Evolutionary conservation across 2,329 filamentous ascomycete genomes (phyloP), one percentile per base, ranked within the genome.

Genomic region (Bipolaris sorokiniana): DNA sequence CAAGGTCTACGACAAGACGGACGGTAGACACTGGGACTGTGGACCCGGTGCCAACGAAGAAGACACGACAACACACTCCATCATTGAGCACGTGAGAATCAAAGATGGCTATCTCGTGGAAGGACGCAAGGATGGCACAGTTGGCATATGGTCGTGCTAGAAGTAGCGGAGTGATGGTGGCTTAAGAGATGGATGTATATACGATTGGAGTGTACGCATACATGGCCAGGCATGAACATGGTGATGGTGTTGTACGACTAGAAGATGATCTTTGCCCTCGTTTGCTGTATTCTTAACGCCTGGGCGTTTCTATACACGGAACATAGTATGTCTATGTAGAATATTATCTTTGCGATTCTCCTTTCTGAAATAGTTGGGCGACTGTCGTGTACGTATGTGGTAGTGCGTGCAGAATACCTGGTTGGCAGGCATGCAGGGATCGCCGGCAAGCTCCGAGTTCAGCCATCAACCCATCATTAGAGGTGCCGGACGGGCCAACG

Each of bases 1-100:
- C 67, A 99, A 99, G 80, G 90, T 99, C 58, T 99, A 98, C 79
- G 95, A 99, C 80, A 98, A 98, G 83, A 89, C 92, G 3, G 95
- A 99, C 74, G 92, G 92, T 38, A 83, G 91, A 59, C 95, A 98
- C 77, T 99, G 95, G 95, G 92, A 97, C 76, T 97, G 93, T 77
- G 95, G 95, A 51, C 88, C 92, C 2, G 94, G 93, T 34, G 86
- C 79, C 10, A 88, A 88, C 57, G 86, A 87, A 18, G 87, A 90
- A 50, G 84, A 87, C 54, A 86, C 84, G 11, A 87, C 86, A 66
- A 84, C 56, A 20, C 63, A 75, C 9, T 68, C 75, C 0, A 68
- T 76, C 5, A 88, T 99, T 18, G 93, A 98, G 78, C 87, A 86
- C 58, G 94, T 98, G 56, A 86, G 93, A 64, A 89, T 98, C 72